Conservation (phyloP, 1,139 yeast genomes). For the Pichia sorboxylosa region DNA sequence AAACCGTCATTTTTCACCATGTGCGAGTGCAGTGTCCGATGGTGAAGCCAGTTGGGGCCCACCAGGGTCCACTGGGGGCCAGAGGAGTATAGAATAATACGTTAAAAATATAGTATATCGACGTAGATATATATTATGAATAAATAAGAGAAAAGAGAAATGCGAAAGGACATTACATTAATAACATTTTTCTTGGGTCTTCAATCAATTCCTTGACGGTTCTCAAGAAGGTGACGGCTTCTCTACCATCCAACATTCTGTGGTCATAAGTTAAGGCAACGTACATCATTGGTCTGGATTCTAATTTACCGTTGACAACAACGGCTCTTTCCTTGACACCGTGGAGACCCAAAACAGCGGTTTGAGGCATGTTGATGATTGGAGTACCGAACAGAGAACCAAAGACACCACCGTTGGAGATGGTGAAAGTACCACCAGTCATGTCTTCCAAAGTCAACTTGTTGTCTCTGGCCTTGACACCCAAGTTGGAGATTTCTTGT, state of each 20-base stretch:
- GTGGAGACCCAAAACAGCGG: constrained; percentile 95
- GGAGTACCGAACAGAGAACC: constrained; percentile 98
- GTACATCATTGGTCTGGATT: constrained; percentile 99
- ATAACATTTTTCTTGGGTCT: constrained; percentile 98
- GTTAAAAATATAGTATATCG: no score
- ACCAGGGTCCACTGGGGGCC: no score
- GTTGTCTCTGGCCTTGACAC: constrained; percentile 93
- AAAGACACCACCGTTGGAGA: constrained; percentile 98
- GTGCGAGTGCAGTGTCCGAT: no score
- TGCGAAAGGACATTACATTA: no score
- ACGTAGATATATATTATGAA: no score
- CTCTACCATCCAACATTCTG: constrained; percentile 97
- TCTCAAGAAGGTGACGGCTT: constrained; percentile 94
- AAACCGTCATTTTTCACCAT: no score
- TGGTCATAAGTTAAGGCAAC: constrained; percentile 97
- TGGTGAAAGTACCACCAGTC: constrained; percentile 99
- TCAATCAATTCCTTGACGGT: constrained; percentile 94
- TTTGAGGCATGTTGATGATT: constrained; percentile 95
- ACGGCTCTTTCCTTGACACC: constrained; percentile 98
- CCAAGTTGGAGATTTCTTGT: constrained; percentile 68
- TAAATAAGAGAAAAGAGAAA: no score
- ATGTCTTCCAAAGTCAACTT: constrained; percentile 94
- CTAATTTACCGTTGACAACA: constrained; percentile 80
- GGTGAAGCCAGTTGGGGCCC: no score
- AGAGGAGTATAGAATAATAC: no score